Evolutionary conservation across 2,329 filamentous ascomycete genomes (phyloP).

Genomic region (Cladosporium colombiae): DNA sequence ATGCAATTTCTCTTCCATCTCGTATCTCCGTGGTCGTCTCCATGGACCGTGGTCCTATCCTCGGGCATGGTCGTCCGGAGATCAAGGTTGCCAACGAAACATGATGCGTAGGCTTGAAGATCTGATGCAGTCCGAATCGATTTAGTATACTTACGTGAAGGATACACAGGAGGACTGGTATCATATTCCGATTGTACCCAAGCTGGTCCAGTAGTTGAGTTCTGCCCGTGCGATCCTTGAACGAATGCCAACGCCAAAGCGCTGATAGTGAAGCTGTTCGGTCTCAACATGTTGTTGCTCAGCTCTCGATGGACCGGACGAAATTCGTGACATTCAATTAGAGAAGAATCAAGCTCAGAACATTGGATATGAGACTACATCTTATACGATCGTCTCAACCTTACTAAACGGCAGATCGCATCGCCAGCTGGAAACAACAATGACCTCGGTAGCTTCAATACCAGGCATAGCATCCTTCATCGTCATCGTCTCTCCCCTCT

Average conservation of each 20-base stretch:
- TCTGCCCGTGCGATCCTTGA: slow-evolving; percentile 19
- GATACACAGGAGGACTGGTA: slow-evolving; percentile 30
- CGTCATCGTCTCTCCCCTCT: background rate
- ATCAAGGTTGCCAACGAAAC: background rate
- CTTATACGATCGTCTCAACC: background rate
- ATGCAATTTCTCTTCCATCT: background rate
- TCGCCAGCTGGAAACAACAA: background rate
- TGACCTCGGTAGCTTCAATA: background rate
- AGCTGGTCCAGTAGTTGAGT: slow-evolving; percentile 21
- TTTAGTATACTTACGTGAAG: slow-evolving; percentile 24
- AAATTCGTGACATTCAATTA: background rate
- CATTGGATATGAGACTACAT: background rate
- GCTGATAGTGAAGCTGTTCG: background rate
- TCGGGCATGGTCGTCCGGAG: background rate
- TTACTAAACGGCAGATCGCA: background rate
- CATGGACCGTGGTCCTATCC: background rate
- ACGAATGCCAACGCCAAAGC: background rate
- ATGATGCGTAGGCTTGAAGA: background rate
- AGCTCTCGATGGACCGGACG: background rate
- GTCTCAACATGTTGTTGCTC: background rate
- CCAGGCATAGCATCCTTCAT: background rate
- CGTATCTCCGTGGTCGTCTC: background rate
- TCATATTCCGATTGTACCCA: slow-evolving; percentile 31
- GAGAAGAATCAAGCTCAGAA: background rate
- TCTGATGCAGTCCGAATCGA: no score